phyloP scores from a whole-genome alignment of 805 yeast species.

The Wickerhamiella azyma region DNA sequence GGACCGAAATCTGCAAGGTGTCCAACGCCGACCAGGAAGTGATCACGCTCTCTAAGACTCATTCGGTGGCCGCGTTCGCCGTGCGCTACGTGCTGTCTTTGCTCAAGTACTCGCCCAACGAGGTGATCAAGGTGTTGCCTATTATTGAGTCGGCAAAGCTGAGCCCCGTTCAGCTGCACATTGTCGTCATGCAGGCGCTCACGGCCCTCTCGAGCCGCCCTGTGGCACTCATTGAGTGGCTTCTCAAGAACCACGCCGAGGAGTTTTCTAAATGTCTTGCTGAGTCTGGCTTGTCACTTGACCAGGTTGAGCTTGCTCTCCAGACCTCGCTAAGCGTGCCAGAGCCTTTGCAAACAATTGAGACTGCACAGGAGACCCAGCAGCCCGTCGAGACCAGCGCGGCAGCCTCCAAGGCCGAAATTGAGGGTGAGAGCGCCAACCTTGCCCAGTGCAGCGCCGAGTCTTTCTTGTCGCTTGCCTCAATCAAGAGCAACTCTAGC shows the following conservation, averaged over 20 bases:
- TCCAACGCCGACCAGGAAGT: conserved; percentile 18
- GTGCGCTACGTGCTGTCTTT: conserved; percentile 34
- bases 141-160: conserved; percentile 14
- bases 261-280: conserved; percentile 9
- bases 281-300: conserved; percentile 20
- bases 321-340: conserved; percentile 40
- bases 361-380: neutral
- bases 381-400: too few relatives aligned
- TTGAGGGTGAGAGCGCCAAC: conserved; percentile 1
- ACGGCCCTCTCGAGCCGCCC: conserved; percentile 24
- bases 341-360: neutral
- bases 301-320: conserved; percentile 47
- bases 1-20: conserved; percentile 13
- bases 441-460: conserved; percentile 7
- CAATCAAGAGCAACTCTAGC: conserved; percentile 2
- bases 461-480: conserved; percentile 12
- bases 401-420: neutral
- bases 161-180: conserved; percentile 1
- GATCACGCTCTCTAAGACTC: conserved; percentile 18
- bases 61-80: conserved; percentile 31
- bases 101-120: conserved; percentile 31
- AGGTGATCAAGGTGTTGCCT: conserved; percentile 11
- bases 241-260: conserved; percentile 27
- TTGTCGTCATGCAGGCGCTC: neutral
- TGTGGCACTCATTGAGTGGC: conserved; percentile 30